Evolutionary conservation across 1,139 yeast species (phyloP), one percentile per base, ranked within the genome.

Genomic region (Zygosaccharomyces pseudobailii): DNA sequence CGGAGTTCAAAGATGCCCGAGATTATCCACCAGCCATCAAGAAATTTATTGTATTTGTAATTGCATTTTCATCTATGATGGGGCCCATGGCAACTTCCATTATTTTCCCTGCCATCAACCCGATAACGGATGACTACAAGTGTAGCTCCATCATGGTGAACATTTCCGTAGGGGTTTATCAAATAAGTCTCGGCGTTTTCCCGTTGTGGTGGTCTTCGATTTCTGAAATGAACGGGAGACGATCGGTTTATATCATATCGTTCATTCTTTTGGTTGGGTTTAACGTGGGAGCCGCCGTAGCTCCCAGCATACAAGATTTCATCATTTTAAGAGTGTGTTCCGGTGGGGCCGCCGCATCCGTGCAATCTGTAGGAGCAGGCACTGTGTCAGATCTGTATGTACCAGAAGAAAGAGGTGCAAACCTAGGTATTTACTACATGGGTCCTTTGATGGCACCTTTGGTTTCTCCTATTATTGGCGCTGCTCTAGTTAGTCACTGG

Each of bases 81-180:
- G 96, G 95, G 0, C 96, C 96, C 7, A 84, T 88, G 90, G 95
- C 95, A n/a, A 84, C 95, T 1, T 82, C 92, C 1, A 85, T 88
- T 50, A 73, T 87, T 64, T 75, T 86, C 45, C 96, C 96, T 0
- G 94, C 94, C 0, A 78, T 87, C 39, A 77, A 78, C 41, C 78
- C 81, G 49, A 76, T 87, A 36, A 76, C 76, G 4, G 50, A 52
- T 0, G 79, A 78, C 24, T 70, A 87, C 30, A 42, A 82, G 43
- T 83, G 95, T 0, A 61, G 78, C 4, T 75, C 74, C 1, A 70
- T 81, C 23, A 71, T 78, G 53, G 89, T 87, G 30, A 87, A 87
- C 59, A 74, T 87, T 13, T 82, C 92, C 0, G 88, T 87, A 48
- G 96, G 96, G 58, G 76, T 87, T 9, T 87, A 87, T 62, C 67